Percentiles rank a stretch among this genome's conserved stretches.
Conservation (phyloP, 345 rosid genomes). For the Schrenkiella parvula region DNA sequence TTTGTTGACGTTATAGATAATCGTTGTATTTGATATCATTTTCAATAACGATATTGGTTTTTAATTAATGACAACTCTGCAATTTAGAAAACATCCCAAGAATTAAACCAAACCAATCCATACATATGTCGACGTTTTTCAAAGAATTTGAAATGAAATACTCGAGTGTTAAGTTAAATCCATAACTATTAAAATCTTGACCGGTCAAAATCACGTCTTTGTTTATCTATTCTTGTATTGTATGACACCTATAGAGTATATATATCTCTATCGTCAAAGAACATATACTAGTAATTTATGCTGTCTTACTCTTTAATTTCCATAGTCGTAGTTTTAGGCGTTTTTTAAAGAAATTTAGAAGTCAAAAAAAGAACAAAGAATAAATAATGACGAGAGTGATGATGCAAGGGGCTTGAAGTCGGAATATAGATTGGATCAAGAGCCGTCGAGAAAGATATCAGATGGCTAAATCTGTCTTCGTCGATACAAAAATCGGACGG, state of each 20-base stretch:
- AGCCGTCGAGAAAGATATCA: conserved; percentile 16
- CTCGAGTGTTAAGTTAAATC: not conserved
- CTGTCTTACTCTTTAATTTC: not conserved
- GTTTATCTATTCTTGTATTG: not conserved
- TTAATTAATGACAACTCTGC: not conserved
- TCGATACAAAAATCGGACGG: conserved; percentile 9
- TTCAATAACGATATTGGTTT: not conserved
- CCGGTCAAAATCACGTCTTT: not conserved
- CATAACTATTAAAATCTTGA: not conserved
- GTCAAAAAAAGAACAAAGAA: conserved; percentile 13
- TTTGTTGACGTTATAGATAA: not conserved
- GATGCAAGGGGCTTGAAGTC: conserved; percentile 10
- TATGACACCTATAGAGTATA: not conserved
- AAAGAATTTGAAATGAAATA: not conserved
- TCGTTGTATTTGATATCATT: not conserved
- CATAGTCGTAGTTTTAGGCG: conserved; percentile 1
- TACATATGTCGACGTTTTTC: not conserved
- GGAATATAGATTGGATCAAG: not conserved
- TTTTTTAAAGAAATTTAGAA: not conserved
- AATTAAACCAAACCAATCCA: not conserved
- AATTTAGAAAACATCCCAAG: not conserved
- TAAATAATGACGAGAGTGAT: conserved; percentile 24
- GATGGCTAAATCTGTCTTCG: not conserved
- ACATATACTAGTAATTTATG: not conserved
- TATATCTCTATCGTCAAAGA: not conserved